phyloP scores from a whole-genome alignment of 1,284 basidiomycete species.

The Megacollybia platyphylla region DNA sequence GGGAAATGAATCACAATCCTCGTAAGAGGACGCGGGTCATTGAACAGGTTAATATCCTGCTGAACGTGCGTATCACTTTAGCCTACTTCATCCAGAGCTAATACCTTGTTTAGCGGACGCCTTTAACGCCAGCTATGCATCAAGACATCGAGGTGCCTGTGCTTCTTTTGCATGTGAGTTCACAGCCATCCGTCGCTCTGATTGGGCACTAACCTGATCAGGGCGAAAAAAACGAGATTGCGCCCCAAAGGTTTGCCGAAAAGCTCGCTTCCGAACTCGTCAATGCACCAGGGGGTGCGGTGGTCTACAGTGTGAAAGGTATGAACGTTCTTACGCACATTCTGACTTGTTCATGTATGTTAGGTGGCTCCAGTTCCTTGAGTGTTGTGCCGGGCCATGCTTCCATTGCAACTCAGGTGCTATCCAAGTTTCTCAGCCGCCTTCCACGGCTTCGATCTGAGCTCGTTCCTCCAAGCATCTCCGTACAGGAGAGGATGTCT shows the following conservation, averaged over 20 bases:
- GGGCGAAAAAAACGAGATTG: conserved; percentile 48
- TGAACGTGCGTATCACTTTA: conserved; percentile 35
- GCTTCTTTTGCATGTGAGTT: conserved; percentile 55
- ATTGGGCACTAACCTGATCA: conserved; percentile 14
- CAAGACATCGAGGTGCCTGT: conserved; percentile 48
- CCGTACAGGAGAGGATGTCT: conserved; percentile 33
- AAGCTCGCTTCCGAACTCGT: conserved; percentile 31
- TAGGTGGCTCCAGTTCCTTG: conserved; percentile 38
- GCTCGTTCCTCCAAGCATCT: conserved; percentile 18
- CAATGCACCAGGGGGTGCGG: conserved; percentile 34
- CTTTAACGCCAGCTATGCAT: conserved; percentile 32
- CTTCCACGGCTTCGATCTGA: conserved; percentile 37
- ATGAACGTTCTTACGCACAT: conserved; percentile 8
- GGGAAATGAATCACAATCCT: conserved; percentile 45
- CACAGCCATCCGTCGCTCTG: not conserved
- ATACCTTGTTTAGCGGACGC: conserved; percentile 29
- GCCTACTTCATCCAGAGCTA: conserved; percentile 1
- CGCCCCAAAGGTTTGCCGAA: conserved; percentile 46
- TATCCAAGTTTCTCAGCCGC: conserved; percentile 46
- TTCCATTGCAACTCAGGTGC: conserved; percentile 54
- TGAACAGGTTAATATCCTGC: conserved; percentile 38
- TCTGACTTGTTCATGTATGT: not conserved
- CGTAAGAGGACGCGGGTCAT: conserved; percentile 34
- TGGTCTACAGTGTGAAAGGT: conserved; percentile 58
- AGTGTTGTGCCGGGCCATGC: conserved; percentile 37